Evolutionary conservation across 441 rosid species (phyloP), one percentile per base, ranked within the genome.

Genomic region (Arabidopsis lyrata): DNA sequence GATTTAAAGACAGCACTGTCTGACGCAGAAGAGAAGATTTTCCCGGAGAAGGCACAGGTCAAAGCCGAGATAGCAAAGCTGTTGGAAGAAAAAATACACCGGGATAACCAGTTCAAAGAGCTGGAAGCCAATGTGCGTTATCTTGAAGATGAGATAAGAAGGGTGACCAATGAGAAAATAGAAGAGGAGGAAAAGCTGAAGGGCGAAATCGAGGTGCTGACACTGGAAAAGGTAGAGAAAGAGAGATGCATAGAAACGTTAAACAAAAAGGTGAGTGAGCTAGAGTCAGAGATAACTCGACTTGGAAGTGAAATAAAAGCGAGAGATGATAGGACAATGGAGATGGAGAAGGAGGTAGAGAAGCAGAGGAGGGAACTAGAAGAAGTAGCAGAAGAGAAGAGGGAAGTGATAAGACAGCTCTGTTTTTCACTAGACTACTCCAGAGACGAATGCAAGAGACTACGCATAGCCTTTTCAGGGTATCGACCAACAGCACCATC

Each of bases 351-450:
- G 63, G 88, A 87, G 82, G 82, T 88, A 2, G 90, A 88, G 81
- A 87, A 76, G 82, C 91, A 90, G 74, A 87, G 81, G 63, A 73
- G 44, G 6, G 12, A 63, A 56, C 80, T 95, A 9, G 18, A 73
- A 78, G 95, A 90, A 79, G 84, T 88, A 76, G 98, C 88, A 12
- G 99, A 95, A 75, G 88, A 86, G 87, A 95, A 95, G 78, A 80
- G 97, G 34, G 99, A 90, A 81, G 99, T 87, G 24, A 93, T 95
- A 56, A 80, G 99, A 78, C 98, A 95, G 58, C 83, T 95, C 14
- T 93, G 99, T 74, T 84, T 88, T 80, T 86, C 98, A 5, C 76
- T 95, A 5, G 99, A 88, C 57, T 85, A 91, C 75, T 88, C 86
- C 74, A 90, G 89, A 75, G 82, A 80, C 8, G 84, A 85, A 6